Conservation (phyloP, 139 green algal species). For the Chlorella sp. region DNA sequence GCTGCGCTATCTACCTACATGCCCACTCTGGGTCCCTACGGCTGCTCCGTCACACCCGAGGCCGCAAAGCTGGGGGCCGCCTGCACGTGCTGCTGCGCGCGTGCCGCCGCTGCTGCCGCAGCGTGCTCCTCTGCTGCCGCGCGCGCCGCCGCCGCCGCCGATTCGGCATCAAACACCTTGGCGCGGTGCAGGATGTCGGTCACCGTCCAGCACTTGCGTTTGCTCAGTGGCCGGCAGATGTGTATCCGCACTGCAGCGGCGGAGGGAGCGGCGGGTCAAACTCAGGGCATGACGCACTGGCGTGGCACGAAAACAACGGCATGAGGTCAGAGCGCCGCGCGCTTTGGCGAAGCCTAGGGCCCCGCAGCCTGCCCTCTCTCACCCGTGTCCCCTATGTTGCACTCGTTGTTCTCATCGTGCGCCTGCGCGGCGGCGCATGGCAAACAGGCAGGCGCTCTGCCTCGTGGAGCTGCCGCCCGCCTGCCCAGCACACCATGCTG, state of each 20-base stretch:
- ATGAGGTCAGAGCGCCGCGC: too few relatives aligned
- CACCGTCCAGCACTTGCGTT: conserved; percentile 56
- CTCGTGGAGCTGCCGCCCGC: too few relatives aligned
- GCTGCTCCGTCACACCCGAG: conserved; percentile 12
- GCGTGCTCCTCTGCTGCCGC: conserved; percentile 19
- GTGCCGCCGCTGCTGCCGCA: conserved; percentile 5
- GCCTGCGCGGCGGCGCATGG: too few relatives aligned
- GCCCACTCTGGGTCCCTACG: too few relatives aligned
- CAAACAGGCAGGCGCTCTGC: too few relatives aligned
- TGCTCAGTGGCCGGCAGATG: conserved; percentile 61
- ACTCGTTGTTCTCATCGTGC: conserved; percentile 60
- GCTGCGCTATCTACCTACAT: too few relatives aligned
- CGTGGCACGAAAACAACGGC: too few relatives aligned
- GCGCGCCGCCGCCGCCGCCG: conserved; percentile 29
- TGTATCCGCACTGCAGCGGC: conserved; percentile 61
- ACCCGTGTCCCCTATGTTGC: conserved; percentile 63
- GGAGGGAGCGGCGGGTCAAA: too few relatives aligned
- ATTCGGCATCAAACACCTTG: conserved; percentile 49
- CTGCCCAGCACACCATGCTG: too few relatives aligned
- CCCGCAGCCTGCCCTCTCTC: too few relatives aligned
- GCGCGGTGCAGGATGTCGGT: conserved; percentile 49
- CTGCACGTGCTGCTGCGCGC: not conserved
- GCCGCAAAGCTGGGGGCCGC: conserved; percentile 31
- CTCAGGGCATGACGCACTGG: too few relatives aligned
- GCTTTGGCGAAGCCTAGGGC: too few relatives aligned